Conservation (phyloP, 345 rosid genomes). For the Eucalyptus coolabah region DNA sequence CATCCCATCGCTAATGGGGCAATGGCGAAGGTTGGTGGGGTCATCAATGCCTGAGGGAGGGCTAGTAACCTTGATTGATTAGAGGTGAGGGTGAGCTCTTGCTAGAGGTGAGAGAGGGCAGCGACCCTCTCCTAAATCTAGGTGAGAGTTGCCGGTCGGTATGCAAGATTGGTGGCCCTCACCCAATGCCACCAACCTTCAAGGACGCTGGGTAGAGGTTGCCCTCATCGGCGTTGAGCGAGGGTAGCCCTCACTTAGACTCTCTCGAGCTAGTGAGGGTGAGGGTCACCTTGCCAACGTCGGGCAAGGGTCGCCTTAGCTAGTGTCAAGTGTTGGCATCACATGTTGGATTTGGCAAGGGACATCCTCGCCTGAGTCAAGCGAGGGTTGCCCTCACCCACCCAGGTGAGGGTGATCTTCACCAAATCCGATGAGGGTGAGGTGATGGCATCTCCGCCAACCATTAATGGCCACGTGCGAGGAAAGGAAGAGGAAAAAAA, state of each 20-base stretch:
- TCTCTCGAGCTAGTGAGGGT: background rate
- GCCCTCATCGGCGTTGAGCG: fast-evolving
- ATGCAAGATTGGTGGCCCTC: background rate
- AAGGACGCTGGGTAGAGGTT: fast-evolving
- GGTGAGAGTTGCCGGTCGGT: fast-evolving
- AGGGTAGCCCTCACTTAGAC: background rate
- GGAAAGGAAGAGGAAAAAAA: too few species aligned
- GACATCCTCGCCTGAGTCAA: fast-evolving
- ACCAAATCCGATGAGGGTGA: background rate
- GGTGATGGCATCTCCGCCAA: fast-evolving
- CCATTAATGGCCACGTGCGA: fast-evolving
- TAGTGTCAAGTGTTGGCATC: too few species aligned
- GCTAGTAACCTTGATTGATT: too few species aligned
- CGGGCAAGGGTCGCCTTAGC: background rate
- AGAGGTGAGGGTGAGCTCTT: too few species aligned
- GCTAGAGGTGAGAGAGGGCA: too few species aligned
- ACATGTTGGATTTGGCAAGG: too few species aligned
- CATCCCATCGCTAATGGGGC: too few species aligned
- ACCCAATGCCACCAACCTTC: background rate
- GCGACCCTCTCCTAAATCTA: too few species aligned
- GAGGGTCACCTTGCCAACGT: background rate
- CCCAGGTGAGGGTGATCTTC: background rate
- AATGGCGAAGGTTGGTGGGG: too few species aligned
- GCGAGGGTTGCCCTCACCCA: background rate
- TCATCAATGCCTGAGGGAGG: fast-evolving